A percentile compares a stretch with the other conserved stretches of the same genome.
Evolutionary conservation across 768 basidiomycete genomes (phyloP).

Genomic region (Boletus tomentosulus): DNA sequence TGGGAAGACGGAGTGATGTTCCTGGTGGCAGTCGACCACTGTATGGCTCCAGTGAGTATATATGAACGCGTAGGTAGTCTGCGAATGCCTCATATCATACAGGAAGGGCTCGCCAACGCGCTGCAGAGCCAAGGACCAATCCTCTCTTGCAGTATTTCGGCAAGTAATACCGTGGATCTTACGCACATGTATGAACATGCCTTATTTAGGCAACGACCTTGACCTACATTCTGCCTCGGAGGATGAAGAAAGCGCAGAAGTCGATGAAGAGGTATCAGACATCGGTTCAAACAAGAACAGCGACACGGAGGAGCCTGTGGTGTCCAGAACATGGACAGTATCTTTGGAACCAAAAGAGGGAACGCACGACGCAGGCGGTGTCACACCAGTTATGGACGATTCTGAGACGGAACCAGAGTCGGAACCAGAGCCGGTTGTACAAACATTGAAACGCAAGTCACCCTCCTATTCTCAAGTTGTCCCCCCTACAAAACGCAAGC

Average conservation of each 20-base stretch:
- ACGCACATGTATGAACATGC: neutral
- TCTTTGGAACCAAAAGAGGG: slow-evolving; percentile 10
- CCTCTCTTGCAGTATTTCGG: slow-evolving; percentile 50
- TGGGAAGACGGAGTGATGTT: slow-evolving; percentile 10
- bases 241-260: slow-evolving; percentile 22
- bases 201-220: slow-evolving; percentile 35
- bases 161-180: slow-evolving; percentile 14
- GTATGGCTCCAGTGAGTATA: slow-evolving; percentile 10
- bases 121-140: slow-evolving; percentile 26
- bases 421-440: slow-evolving; percentile 9
- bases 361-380: neutral
- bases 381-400: slow-evolving; percentile 11
- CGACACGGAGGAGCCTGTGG: slow-evolving; percentile 16
- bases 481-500: slow-evolving; percentile 19
- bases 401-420: slow-evolving; percentile 36
- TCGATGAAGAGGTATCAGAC: slow-evolving; percentile 19
- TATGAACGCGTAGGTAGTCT: neutral
- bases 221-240: slow-evolving; percentile 53
- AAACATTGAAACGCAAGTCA: slow-evolving; percentile 22
- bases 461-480: slow-evolving; percentile 10
- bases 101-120: slow-evolving; percentile 4
- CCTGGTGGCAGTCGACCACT: slow-evolving; percentile 3
- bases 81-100: neutral
- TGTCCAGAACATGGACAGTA: slow-evolving; percentile 22
- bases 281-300: slow-evolving; percentile 21